phyloP scores from a whole-genome alignment of 768 basidiomycete species.

The Suillus tomentosus region DNA sequence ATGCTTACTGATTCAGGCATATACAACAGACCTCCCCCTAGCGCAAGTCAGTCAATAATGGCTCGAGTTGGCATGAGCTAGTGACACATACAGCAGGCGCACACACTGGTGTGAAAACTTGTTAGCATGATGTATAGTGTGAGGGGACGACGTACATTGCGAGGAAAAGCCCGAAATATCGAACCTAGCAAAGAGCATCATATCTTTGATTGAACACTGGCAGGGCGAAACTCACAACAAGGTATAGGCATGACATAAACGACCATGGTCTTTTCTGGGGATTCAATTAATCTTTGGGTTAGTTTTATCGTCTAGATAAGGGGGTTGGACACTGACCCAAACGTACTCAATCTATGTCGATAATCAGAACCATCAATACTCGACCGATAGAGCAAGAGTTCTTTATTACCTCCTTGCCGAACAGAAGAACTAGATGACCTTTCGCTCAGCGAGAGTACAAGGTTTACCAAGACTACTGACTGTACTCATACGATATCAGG shows the following conservation, averaged over 20 bases:
- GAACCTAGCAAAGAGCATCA: not conserved
- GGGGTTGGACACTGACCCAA: not conserved
- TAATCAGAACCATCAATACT: not conserved
- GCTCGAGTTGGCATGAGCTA: not conserved
- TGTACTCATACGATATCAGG: conserved; percentile 6
- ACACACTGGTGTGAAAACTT: not conserved
- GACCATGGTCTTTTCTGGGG: not conserved
- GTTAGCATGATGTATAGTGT: not conserved
- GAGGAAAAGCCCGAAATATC: conserved; percentile 5
- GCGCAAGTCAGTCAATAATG: not conserved
- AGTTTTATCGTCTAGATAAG: not conserved
- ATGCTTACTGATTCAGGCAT: conserved; percentile 4
- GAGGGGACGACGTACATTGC: not conserved
- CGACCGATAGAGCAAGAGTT: no score
- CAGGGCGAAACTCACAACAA: not conserved
- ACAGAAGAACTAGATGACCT: not conserved
- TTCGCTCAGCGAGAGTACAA: not conserved
- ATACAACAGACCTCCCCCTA: conserved; percentile 9
- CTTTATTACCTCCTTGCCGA: not conserved
- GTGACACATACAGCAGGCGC: conserved; percentile 4
- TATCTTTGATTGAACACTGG: not conserved
- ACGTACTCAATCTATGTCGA: not conserved
- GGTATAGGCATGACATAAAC: conserved; percentile 5
- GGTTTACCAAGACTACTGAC: not conserved
- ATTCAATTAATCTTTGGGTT: not conserved